A percentile compares a stretch with the other conserved stretches of the same genome.
These are phyloP conservation scores for Coffea eugenioides DNA, from an alignment of 257 asterid species.

Conservation along the genomic window DNA sequence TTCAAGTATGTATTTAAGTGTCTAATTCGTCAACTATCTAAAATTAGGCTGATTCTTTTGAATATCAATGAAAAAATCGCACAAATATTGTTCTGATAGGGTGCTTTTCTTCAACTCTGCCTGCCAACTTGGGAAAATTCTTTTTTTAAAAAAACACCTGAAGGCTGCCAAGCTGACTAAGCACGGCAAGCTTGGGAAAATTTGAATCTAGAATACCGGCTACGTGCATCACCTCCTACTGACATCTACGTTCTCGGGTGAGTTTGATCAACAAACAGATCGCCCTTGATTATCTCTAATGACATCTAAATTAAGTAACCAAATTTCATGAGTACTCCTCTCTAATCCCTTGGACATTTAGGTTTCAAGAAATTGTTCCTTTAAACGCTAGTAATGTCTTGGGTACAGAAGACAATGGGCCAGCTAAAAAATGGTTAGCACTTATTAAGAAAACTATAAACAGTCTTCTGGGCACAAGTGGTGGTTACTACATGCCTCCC, in stretches of 20 bases:
- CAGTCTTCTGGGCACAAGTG: conserved; percentile 68
- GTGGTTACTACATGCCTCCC: conserved; percentile 68
- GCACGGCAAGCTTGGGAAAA: background rate
- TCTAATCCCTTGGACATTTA: conserved; percentile 23
- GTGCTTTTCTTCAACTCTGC: too few species aligned
- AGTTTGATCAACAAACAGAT: conserved; percentile 22
- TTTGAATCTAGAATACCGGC: conserved; percentile 88
- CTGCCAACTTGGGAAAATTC: too few species aligned
- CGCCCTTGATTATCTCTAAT: background rate
- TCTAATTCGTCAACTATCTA: too few species aligned
- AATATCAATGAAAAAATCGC: too few species aligned
- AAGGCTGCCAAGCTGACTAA: too few species aligned
- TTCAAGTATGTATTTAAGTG: too few species aligned
- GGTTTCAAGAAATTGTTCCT: conserved; percentile 99
- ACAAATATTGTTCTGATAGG: too few species aligned
- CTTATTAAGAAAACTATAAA: conserved; percentile 70
- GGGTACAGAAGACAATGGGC: conserved; percentile 96
- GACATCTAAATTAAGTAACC: background rate
- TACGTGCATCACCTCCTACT: conserved; percentile 94
- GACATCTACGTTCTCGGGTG: conserved; percentile 98
- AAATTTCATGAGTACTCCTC: background rate
- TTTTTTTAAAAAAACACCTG: too few species aligned
- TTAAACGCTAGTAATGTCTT: conserved; percentile 93
- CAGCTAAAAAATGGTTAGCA: conserved; percentile 87
- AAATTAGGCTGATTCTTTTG: too few species aligned